Evolutionary conservation across 768 basidiomycete species (phyloP).

Genomic region (Boletus reticulatus): DNA sequence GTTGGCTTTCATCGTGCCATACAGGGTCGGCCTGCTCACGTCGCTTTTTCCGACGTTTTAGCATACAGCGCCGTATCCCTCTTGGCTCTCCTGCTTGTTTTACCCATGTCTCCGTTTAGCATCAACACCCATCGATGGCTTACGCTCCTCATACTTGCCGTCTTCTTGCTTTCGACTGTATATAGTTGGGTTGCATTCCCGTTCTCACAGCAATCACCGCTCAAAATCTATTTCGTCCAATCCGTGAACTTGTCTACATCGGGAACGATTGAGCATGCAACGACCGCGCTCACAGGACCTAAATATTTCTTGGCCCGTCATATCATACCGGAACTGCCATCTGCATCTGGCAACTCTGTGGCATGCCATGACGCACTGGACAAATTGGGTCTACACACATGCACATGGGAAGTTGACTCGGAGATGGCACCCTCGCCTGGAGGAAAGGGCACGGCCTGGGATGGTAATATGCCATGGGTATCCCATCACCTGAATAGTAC

Average conservation of each 20-base stretch:
- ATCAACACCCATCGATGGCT: conserved; percentile 46
- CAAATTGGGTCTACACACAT: conserved; percentile 42
- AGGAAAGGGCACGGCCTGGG: conserved; percentile 4
- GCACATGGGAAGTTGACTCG: conserved; percentile 44
- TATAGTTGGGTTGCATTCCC: conserved; percentile 54
- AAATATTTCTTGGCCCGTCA: conserved; percentile 39
- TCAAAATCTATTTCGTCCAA: conserved; percentile 75
- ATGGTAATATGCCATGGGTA: conserved; percentile 39
- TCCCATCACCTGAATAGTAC: conserved; percentile 39
- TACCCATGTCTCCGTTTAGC: conserved; percentile 66
- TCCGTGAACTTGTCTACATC: conserved; percentile 42
- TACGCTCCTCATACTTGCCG: conserved; percentile 33
- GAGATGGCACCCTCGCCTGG: conserved; percentile 41
- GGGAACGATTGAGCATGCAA: conserved; percentile 29
- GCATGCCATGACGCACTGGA: conserved; percentile 27
- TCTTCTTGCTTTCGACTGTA: conserved; percentile 43
- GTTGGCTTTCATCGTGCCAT: conserved; percentile 15
- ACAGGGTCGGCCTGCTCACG: neutral
- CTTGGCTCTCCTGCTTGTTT: conserved; percentile 47
- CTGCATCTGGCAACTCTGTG: conserved; percentile 38
- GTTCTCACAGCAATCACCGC: conserved; percentile 56
- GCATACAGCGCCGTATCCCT: conserved; percentile 51
- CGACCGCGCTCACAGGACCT: conserved; percentile 47
- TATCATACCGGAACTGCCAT: conserved; percentile 53
- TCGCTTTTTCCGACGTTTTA: conserved; percentile 18